Conservation (phyloP, 1,139 yeast species). For the Scheffersomyces parashehatae region DNA sequence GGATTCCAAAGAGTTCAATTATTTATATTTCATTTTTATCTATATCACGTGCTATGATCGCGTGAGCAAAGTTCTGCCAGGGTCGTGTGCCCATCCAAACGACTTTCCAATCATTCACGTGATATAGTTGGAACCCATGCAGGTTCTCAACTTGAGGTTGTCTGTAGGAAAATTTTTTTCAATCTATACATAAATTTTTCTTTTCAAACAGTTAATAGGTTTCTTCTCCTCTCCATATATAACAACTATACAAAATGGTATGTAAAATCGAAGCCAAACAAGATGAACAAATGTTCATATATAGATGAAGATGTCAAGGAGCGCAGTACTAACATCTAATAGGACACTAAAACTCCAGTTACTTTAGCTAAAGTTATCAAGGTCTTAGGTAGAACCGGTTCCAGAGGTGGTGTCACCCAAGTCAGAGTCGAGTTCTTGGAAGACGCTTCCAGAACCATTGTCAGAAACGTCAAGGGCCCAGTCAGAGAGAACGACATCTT, state of each 20-base stretch:
- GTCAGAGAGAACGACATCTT: conserved; percentile 99
- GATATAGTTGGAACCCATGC: no score
- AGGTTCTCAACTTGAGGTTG: no score
- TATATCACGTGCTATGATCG: no score
- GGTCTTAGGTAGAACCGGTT: conserved; percentile 99
- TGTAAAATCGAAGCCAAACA: conserved; percentile 9
- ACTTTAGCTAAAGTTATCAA: conserved; percentile 99
- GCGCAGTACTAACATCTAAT: conserved; percentile 15
- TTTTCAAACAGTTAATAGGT: conserved; percentile 5
- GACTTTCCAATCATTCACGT: no score
- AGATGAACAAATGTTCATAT: no score
- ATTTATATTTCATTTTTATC: no score
- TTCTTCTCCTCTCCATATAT: conserved; percentile 14
- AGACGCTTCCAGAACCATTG: conserved; percentile 97
- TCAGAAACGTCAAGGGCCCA: conserved; percentile 99
- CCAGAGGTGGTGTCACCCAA: conserved; percentile 99
- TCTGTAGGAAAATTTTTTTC: conserved; percentile 7
- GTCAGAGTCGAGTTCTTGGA: conserved; percentile 99
- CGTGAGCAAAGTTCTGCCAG: no score
- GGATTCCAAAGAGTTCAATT: no score
- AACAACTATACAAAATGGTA: conserved; percentile 24
- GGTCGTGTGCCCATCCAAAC: no score
- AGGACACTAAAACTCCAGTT: conserved; percentile 93
- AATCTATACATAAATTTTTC: conserved; percentile 5
- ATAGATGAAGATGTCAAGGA: neutral